Evolutionary conservation across 495 filamentous ascomycete genomes (phyloP), one percentile per base, ranked within the genome.

Genomic region (Pseudoneurospora amorphoporcata): DNA sequence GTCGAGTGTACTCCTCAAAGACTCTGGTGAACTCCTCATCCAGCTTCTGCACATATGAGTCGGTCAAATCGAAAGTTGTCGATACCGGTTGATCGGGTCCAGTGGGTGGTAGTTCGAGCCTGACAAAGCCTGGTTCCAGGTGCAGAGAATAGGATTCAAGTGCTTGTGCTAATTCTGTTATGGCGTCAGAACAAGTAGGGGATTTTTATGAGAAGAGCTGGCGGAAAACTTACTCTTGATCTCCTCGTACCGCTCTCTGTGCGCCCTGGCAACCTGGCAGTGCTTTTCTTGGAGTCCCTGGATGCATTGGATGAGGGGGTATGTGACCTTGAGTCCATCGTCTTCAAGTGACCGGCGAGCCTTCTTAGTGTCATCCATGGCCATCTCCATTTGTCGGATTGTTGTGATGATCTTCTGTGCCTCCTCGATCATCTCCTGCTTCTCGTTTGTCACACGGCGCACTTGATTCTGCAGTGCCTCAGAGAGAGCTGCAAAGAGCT

Each of bases 111-210:
- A 98, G 86, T 12, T 87, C 84, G 76, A 98, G 88, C 75, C 88
- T 86, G 73, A 98, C 87, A 77, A 97, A 96, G 6, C 90, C 90
- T 19, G 92, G 79, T 80, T 99, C 95, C 42, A 99, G 91, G 79
- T 97, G 95, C 17, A 92, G 94, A 0, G 95, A 94, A 77, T 97
- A 98, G 47, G 94, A 97, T 79, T 97, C 91, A 16, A 99, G 90
- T 2, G 94, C 95, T 80, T 95, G 89, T 10, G 93, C 93, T 72
- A 99, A 89, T 85, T 97, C 94, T 98, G 76, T 29, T 12, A 12
- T 19, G 8, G 19, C 40, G 70, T 81, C 73, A 80, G 73, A 40
- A 71, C 41, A 38, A 8, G 10, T 19, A 6, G 53, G 7, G 19
- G 32, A 68, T 76, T 38, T 37, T 32, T 5, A 35, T 32, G 29